Base-by-base conservation (phyloP, 2,329 filamentous ascomycete genomes). In the Arthroderma sp. region DNA sequence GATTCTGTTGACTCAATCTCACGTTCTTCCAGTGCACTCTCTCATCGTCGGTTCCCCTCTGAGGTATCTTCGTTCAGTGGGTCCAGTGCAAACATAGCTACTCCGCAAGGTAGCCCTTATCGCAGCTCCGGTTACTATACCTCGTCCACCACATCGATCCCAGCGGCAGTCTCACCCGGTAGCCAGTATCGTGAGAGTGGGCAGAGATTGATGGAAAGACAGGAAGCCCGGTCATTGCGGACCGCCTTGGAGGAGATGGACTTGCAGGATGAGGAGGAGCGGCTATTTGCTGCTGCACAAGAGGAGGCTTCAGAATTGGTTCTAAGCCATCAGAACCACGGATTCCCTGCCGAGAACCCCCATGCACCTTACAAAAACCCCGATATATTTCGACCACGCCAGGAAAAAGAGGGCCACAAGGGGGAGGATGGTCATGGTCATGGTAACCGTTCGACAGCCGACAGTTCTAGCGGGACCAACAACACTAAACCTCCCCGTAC, bases 281-380 rank as follows among this genome's bases (percentile, higher is more conserved):
- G 65, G 42, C 54, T 81, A 27, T 74, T 77, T 52, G 58, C 66
- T 29, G 72, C 73, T 7, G 78, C 78, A 9, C 74, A 77, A 53
- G 71, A 78, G 43, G 78, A 82, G 57, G 78, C 78, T 8, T 73
- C 74, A 0, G 74, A 80, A 52, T 63, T 81, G 32, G 77, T 82
- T n/a, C 76, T 72, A 70, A 74, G 74, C 55, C 77, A 81, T 56
- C 70, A 70, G 51, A 73, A 76, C 51, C 71, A 74, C 8, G 66
- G 69, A 5, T 62, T 70, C 29, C 62, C 68, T 1, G 66, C 63
- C 38, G 66, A 65, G 42, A 72, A 71, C 48, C 69, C 73, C 10
- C 63, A 69, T 51, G 66, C 64, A 7, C 59, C 67, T 6, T 70
- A 69, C 50, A 58, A 56, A 50, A 70, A 70, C 45, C 68, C 68